A percentile compares a stretch with the other conserved stretches of the same genome.
Conservation (phyloP, 2,329 filamentous ascomycete species). For the Aspergillus alliaceus region DNA sequence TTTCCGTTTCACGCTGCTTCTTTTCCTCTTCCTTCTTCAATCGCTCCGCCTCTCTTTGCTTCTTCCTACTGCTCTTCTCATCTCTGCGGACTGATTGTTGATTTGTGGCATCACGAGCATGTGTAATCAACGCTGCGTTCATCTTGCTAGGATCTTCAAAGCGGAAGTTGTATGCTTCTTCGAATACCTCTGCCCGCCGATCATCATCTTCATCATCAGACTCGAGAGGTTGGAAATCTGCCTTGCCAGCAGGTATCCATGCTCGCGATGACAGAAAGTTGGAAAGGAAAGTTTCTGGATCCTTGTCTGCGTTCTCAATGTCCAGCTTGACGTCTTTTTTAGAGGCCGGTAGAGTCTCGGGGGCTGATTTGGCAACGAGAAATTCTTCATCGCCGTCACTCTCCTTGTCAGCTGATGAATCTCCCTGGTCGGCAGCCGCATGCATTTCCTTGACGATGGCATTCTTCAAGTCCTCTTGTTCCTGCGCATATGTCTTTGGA, state of each 20-base stretch:
- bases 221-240: conserved; percentile 78
- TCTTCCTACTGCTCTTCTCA: conserved; percentile 73
- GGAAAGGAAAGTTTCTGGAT: conserved; percentile 89
- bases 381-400: conserved; percentile 68
- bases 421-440: conserved; percentile 53
- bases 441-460: conserved; percentile 80
- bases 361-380: conserved; percentile 68
- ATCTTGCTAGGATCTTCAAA: conserved; percentile 89
- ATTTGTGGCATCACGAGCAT: conserved; percentile 81
- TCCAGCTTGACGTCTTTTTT: conserved; percentile 61
- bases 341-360: conserved; percentile 26
- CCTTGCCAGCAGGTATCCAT: conserved; percentile 72
- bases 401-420: conserved; percentile 51
- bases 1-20: conserved; percentile 73
- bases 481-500: conserved; percentile 76
- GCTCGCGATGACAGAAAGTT: conserved; percentile 92
- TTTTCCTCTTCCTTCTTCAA: conserved; percentile 78
- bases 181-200: conserved; percentile 77
- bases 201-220: conserved; percentile 84
- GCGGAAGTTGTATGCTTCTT: conserved; percentile 90
- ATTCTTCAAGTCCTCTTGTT: conserved; percentile 80
- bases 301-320: conserved; percentile 74
- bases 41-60: conserved; percentile 74
- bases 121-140: conserved; percentile 84
- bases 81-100: conserved; percentile 84